Evolutionary conservation across 2,329 filamentous ascomycete genomes (phyloP), one percentile per base, ranked within the genome.

Genomic region (Ophiostoma novo-ulmi): DNA sequence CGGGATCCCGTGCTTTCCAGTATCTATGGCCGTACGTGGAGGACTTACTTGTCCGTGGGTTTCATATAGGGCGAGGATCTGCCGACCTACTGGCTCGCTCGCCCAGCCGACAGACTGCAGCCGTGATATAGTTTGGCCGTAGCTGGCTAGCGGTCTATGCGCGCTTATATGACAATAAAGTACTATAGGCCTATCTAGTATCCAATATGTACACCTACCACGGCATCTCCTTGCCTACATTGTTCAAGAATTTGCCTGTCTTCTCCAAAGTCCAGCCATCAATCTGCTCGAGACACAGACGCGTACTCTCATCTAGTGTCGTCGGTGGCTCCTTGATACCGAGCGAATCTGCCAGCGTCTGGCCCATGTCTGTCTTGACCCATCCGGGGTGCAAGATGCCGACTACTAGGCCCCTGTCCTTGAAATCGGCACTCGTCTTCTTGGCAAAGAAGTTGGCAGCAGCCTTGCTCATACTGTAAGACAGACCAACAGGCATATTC

Each of bases 401-500:
- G 1, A 76, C 77, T 36, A 74, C 63, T 61, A 78, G 52, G 31
- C 74, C 75, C 52, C 72, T 58, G 5, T 55, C 73, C 68, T 71
- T 70, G 38, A 69, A 73, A 44, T 71, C 68, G 61, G 69, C 70
- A 20, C 73, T 72, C 11, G 76, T 65, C 74, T 75, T 77, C 73
- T 72, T 74, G 20, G 72, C 74, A 71, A 75, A 77, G 70, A 72
- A 77, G 44, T 77, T 76, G 65, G 73, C 74, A 35, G 75, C 76
- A 7, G 76, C 76, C 72, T 78, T 78, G 71, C 74, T 76, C 75
- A 77, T 75, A 22, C 77, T 76, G 63, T 78, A 77, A 66, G 72
- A 75, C 52, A 72, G 68, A 41, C 73, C 71, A 1, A 68, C 65
- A 0, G 75, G 75, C 36, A 76, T 67, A 41, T n/a, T 71, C 73